phyloP scores from a whole-genome alignment of 768 basidiomycete species.

The Lentinula sp. region DNA sequence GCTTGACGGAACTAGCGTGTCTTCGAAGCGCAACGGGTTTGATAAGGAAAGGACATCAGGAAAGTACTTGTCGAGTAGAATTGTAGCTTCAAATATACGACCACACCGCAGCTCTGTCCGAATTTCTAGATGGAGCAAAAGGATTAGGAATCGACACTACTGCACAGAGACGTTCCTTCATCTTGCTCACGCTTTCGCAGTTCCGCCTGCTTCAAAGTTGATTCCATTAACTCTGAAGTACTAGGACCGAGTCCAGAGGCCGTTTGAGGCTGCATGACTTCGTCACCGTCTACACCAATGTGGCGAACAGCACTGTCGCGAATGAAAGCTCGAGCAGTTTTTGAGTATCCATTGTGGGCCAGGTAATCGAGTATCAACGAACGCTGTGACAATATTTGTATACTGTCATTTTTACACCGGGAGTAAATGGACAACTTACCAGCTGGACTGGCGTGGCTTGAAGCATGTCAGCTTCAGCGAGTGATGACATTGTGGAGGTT shows the following conservation, averaged over 20 bases:
- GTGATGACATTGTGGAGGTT: neutral
- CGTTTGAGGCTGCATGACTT: conserved; percentile 28
- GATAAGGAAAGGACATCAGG: conserved; percentile 54
- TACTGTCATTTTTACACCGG: too few species aligned
- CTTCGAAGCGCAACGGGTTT: neutral
- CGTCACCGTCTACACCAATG: conserved; percentile 68
- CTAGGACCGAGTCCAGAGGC: neutral
- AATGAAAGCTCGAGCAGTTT: conserved; percentile 63
- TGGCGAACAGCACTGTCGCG: conserved; percentile 56
- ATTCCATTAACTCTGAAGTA: conserved; percentile 25
- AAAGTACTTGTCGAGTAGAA: conserved; percentile 64
- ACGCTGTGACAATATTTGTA: conserved; percentile 33
- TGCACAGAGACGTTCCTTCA: conserved; percentile 3
- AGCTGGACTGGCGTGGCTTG: conserved; percentile 1
- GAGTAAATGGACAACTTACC: neutral
- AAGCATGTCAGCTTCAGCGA: neutral
- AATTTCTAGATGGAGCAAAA: conserved; percentile 45
- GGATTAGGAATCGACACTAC: neutral
- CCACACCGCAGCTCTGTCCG: conserved; percentile 66
- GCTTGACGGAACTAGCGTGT: conserved; percentile 13
- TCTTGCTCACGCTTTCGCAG: conserved; percentile 47
- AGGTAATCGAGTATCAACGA: conserved; percentile 73
- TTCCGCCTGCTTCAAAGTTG: conserved; percentile 38
- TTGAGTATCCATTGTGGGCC: conserved; percentile 65
- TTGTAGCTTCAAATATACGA: conserved; percentile 64